phyloP scores from a whole-genome alignment of 495 filamentous ascomycete species.

The Friedmanniomyces endolithicus region DNA sequence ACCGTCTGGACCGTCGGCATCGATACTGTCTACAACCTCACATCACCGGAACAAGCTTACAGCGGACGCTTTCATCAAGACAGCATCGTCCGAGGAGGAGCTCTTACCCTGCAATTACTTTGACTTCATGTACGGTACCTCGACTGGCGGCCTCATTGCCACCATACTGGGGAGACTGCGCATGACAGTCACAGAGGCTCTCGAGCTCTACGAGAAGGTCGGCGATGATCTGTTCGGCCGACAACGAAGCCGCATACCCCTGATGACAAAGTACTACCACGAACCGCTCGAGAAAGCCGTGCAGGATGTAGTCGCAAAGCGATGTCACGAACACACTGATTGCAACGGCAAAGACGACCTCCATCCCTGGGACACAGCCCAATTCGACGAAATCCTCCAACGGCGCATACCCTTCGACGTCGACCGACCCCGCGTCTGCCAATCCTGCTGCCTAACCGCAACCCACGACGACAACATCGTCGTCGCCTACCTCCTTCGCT shows the following conservation, averaged over 20 bases:
- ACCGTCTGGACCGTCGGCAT: neutral
- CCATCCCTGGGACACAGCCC: conserved; percentile 28
- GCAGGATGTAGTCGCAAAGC: conserved; percentile 27
- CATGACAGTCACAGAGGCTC: conserved; percentile 41
- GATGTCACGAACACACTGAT: conserved; percentile 27
- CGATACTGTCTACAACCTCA: neutral
- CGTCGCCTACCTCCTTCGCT: conserved; percentile 33
- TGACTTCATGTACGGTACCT: conserved; percentile 38
- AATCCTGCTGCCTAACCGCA: conserved; percentile 31
- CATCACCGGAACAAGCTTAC: conserved; percentile 6
- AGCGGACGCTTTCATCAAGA: neutral
- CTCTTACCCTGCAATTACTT: conserved; percentile 38
- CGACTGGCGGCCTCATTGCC: conserved; percentile 38
- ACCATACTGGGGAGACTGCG: conserved; percentile 43
- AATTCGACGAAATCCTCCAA: conserved; percentile 4
- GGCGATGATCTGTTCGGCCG: conserved; percentile 37
- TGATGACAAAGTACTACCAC: conserved; percentile 35
- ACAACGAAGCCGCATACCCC: conserved; percentile 25
- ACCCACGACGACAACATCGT: conserved; percentile 30
- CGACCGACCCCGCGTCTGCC: conserved; percentile 16
- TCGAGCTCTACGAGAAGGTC: conserved; percentile 37
- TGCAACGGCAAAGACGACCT: conserved; percentile 30
- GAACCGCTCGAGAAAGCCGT: conserved; percentile 34
- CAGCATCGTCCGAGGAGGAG: conserved; percentile 24
- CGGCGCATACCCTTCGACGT: conserved; percentile 8